phyloP scores from a whole-genome alignment of 345 rosid species.

The Excoecaria agallocha region DNA sequence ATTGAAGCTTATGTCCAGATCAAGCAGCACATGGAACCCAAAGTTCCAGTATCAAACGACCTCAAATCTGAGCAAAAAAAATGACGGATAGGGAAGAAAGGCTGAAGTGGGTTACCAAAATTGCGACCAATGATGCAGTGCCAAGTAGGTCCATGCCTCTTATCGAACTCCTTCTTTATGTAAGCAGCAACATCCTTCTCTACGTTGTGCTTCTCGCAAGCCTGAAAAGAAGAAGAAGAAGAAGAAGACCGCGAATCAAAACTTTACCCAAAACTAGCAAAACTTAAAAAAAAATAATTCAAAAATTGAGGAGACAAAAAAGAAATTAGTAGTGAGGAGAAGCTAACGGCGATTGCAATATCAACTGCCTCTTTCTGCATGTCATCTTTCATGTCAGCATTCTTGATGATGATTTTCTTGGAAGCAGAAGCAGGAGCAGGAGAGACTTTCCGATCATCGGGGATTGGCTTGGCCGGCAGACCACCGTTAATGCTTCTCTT shows the following conservation, averaged over 20 bases:
- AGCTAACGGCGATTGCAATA: too few species aligned
- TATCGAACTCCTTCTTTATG: conserved; percentile 96
- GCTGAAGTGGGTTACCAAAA: conserved; percentile 59
- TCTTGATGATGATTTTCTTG: conserved; percentile 68
- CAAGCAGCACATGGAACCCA: neutral
- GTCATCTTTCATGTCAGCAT: too few species aligned
- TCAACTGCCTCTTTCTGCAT: too few species aligned
- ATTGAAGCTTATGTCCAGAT: neutral
- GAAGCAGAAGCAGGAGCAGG: conserved; percentile 38
- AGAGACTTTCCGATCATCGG: conserved; percentile 56
- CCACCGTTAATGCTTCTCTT: conserved; percentile 54
- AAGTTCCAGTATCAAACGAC: neutral
- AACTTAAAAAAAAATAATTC: neutral
- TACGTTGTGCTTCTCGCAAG: conserved; percentile 70
- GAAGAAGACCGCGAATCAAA: neutral
- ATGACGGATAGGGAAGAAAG: conserved; percentile 9
- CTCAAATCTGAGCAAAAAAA: conserved; percentile 12
- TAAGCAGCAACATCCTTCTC: conserved; percentile 98
- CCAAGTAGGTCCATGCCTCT: conserved; percentile 95
- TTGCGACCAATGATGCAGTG: conserved; percentile 99
- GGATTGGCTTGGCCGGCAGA: conserved; percentile 35
- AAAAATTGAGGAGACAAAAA: too few species aligned
- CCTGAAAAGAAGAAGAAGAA: conserved; percentile 33
- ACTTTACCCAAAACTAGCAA: neutral
- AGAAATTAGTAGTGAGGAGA: too few species aligned